Conservation (phyloP, 2,329 filamentous ascomycete species). For the Pezicula neosporulosa region DNA sequence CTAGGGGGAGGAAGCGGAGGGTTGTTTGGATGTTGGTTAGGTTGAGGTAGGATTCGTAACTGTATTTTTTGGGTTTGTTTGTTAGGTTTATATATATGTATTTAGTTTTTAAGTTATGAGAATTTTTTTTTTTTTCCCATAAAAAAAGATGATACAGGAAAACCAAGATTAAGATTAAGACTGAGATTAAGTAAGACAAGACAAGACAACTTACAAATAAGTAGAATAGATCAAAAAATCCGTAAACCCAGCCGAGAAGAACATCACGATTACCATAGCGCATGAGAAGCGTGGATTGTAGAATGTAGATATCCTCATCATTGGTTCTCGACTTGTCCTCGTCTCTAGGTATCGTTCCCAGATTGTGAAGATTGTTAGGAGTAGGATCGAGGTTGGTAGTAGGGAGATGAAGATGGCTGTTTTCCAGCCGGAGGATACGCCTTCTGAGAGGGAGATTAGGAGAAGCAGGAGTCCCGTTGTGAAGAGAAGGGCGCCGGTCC, state of each 20-base stretch:
- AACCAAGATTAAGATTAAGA: no score
- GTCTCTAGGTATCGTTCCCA: constrained; percentile 54
- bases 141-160: no score
- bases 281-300: constrained; percentile 55
- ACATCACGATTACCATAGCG: constrained; percentile 60
- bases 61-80: background rate
- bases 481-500: constrained; percentile 61
- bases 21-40: constrained; percentile 62
- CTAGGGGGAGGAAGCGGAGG: constrained; percentile 64
- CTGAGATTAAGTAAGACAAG: no score
- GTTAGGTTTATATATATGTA: background rate
- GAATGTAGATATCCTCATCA: constrained; percentile 68
- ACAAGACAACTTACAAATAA: constrained; percentile 51
- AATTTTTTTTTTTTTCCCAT: no score
- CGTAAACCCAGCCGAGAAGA: constrained; percentile 68
- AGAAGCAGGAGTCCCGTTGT: constrained; percentile 60
- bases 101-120: no score
- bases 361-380: constrained; percentile 28
- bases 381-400: constrained; percentile 52
- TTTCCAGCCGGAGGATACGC: constrained; percentile 65
- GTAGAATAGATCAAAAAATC: constrained; percentile 66
- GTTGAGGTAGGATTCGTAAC: constrained; percentile 65
- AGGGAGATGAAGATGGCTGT: constrained; percentile 59
- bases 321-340: constrained; percentile 44
- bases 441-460: constrained; percentile 65